Base-by-base conservation (phyloP, 108 stramenopile genomes). In the Fistulifera pelliculosa region DNA sequence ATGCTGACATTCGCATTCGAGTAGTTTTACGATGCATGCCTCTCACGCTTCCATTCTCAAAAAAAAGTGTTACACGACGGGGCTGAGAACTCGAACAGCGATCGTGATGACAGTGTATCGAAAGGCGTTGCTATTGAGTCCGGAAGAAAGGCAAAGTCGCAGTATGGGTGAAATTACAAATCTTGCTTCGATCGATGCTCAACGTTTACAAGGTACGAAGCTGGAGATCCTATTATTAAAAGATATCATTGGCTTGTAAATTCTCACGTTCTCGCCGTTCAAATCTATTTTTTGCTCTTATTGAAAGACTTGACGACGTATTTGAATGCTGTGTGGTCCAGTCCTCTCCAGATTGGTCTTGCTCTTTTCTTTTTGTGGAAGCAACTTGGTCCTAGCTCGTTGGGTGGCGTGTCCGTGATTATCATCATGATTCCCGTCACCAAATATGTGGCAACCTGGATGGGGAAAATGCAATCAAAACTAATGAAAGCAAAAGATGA, bases 111-210 rank as follows among this genome's bases (percentile, higher is more conserved):
- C 84, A 7, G 87, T 96, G 18, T 96, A 87, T 67, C 54, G 72
- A 40, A 96, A 96, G 62, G 79, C 94, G 2, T 57, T 98, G 26
- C 56, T 80, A 0, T 59, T 96, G 19, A 65, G 74, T 21, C 44
- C 78, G 10, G 64, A 61, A 31, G 90, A 93, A 60, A 64, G 88
- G 35, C 70, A 90, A 27, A 61, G 60, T 18, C 21, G 65, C 8
- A 78, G 52, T 6, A 52, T 65, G 27, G 93, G 91, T 43, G 83
- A 95, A 68, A 88, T 98, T 49, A 81, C 76, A 39, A 98, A 96
- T 58, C 68, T 98, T 17, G 83, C 94, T 66, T 70, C 75, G n/a
- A 87, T 93, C 52, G 97, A 98, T 72, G 92, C 94, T 1, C 73
- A 83, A 45, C 70, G 91, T 6, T 60, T 98, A 52, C 91, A 94